A percentile compares a stretch with the other conserved stretches of the same genome.
Evolutionary conservation across 257 asterid genomes (phyloP).

Genomic region (Phtheirospermum japonicum): DNA sequence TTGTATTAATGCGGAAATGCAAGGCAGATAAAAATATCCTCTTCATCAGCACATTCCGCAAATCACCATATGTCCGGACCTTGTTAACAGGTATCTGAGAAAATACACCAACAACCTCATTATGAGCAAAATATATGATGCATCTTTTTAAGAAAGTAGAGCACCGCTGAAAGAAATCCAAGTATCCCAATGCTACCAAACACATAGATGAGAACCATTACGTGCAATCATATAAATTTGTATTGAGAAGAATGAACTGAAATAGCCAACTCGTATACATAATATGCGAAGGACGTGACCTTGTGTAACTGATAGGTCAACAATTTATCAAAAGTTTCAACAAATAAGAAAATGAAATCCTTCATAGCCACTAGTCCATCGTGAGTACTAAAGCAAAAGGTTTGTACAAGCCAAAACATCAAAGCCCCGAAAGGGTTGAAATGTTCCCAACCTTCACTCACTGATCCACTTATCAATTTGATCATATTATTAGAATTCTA

Average conservation of each 20-base stretch:
- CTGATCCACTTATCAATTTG: neutral
- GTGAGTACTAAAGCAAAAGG: slow-evolving; percentile 1
- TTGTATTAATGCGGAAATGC: slow-evolving; percentile 96
- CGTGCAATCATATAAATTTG: slow-evolving; percentile 18
- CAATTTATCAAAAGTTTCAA: neutral
- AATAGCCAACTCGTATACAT: neutral
- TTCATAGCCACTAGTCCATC: slow-evolving; percentile 10
- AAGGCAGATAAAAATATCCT: slow-evolving; percentile 97
- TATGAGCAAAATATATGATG: neutral
- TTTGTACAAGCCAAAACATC: slow-evolving; percentile 12
- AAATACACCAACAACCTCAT: slow-evolving; percentile 26
- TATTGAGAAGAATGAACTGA: neutral
- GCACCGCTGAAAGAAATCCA: slow-evolving; percentile 11
- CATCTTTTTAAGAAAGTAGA: slow-evolving; percentile 5
- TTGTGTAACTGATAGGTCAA: slow-evolving; percentile 12
- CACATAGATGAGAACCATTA: slow-evolving; percentile 19
- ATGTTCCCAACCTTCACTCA: neutral
- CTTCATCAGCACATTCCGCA: slow-evolving; percentile 96
- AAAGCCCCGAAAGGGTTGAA: neutral
- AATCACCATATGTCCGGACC: slow-evolving; percentile 78
- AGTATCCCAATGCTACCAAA: slow-evolving; percentile 15
- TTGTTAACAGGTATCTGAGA: slow-evolving; percentile 92
- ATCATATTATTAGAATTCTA: neutral
- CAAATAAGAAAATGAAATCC: neutral
- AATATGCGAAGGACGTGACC: slow-evolving; percentile 2